Base-by-base conservation (phyloP, 2,329 filamentous ascomycete species). In the Colletotrichum musicola region DNA sequence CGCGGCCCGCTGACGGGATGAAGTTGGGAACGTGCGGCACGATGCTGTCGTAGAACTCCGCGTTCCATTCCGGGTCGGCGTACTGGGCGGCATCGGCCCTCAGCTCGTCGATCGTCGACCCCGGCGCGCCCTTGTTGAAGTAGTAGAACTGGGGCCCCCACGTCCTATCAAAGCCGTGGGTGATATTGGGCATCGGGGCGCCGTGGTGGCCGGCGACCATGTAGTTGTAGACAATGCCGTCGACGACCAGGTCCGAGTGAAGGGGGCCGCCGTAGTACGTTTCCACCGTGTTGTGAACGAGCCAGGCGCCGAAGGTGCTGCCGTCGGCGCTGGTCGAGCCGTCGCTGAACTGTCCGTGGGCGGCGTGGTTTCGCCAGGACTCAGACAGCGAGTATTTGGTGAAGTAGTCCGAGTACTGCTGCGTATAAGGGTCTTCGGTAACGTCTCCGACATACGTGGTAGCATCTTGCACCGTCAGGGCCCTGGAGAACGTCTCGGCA, bases 141-240 rank as follows among this genome's bases (percentile, higher is more conserved):
- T 90, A 82, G 73, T 86, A 91, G 73, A 85, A 90, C 75, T 87
- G 85, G 71, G 89, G 89, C 1, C 89, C 89, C 73, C 90, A 90
- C 0, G 89, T 91, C 2, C 89, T 83, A 72, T 91, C 89, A 71
- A 90, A 90, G 0, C 89, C 89, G 69, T 88, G 76, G 1, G 86
- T 89, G 72, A 91, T 90, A 72, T 90, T 90, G 6, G 89, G 88
- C 14, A 86, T 88, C 49, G 86, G 85, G 67, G 88, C 86, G 6
- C 89, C 88, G 62, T 91, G 88, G 71, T 91, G 88, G 68, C 90
- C 90, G 0, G 85, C 88, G 6, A 86, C 84, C 76, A 77, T 85
- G 73, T 91, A 91, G 73, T 91, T 90, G 75, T 91, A 90, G 0
- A 91, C 83, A 54, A 91, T 90, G 0, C 88, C 89, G 71, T 91